Evolutionary conservation across 108 stramenopile genomes (phyloP), one percentile per base, ranked within the genome.

Genomic region (Poteriospumella lacustris): DNA sequence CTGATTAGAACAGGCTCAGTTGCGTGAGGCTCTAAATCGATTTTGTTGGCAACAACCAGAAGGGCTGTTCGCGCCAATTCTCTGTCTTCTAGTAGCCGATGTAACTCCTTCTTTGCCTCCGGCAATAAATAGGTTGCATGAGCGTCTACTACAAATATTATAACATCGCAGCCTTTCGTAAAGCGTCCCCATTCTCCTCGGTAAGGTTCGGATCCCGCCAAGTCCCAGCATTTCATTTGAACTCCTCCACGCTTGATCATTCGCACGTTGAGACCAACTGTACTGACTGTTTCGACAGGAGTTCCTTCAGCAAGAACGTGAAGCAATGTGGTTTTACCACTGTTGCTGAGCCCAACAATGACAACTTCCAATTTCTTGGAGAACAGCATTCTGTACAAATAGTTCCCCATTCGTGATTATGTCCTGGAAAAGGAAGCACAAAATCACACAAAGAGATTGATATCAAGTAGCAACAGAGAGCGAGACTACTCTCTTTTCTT

Each of bases 171-270:
- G 38, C 94, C 96, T 56, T 91, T 90, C 34, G 94, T 91, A 77
- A 94, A 97, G 44, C 94, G 86, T 41, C 85, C 84, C 96, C 96
- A 97, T 84, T 97, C 96, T 36, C 75, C 31, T 59, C 96, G 90
- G 75, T 94, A 95, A 83, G 93, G 91, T 39, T 91, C 91, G 83
- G 93, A 92, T 1, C 96, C 96, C 28, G 94, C 95, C 12, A 94
- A 91, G 79, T 97, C 96, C 96, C 96, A 97, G 85, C 94, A 94
- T 86, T 97, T 97, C 93, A 97, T 94, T 70, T 93, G 91, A 3
- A 96, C 93, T 34, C 83, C 83, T 19, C 83, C 83, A 0, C 79
- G 68, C 43, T 78, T 82, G 36, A 83, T 76, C 82, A 83, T 81
- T 79, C 80, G 81, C 2, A 97, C 96, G 78, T 94, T 94, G 43